Evolutionary conservation across 2,329 filamentous ascomycete genomes (phyloP).

Genomic region (Epicoccum sorghinum): DNA sequence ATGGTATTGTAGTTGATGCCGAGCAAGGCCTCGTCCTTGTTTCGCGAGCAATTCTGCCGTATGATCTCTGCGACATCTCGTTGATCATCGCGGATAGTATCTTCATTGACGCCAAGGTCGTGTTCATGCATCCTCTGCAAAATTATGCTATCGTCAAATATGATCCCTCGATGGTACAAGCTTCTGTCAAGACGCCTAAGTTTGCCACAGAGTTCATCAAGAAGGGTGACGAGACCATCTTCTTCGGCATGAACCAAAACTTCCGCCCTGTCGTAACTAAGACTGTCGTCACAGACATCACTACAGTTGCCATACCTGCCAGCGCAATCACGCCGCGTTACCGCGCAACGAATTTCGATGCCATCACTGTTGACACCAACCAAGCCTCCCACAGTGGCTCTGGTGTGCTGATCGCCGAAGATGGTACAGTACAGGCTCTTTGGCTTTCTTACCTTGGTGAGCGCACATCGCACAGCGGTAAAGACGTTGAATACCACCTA

Average conservation of each 20-base stretch:
- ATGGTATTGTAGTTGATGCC: conserved; percentile 96
- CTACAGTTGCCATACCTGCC: conserved; percentile 92
- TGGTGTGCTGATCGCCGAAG: conserved; percentile 86
- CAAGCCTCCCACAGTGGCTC: conserved; percentile 91
- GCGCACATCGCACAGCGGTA: conserved; percentile 74
- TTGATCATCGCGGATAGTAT: conserved; percentile 97
- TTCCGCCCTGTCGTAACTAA: conserved; percentile 91
- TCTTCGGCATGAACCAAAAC: conserved; percentile 98
- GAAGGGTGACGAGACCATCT: conserved; percentile 92
- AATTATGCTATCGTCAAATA: conserved; percentile 98
- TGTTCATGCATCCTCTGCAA: conserved; percentile 95
- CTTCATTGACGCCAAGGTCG: conserved; percentile 89
- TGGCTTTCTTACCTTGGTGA: conserved; percentile 98
- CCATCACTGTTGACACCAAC: conserved; percentile 94
- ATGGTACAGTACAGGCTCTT: conserved; percentile 90
- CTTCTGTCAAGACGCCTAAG: conserved; percentile 86
- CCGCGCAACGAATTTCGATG: conserved; percentile 92
- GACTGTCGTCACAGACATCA: conserved; percentile 95
- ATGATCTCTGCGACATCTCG: conserved; percentile 94
- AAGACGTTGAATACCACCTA: conserved; percentile 96
- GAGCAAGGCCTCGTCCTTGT: conserved; percentile 94
- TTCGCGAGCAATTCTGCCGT: conserved; percentile 91
- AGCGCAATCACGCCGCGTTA: conserved; percentile 92
- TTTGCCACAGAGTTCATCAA: conserved; percentile 82
- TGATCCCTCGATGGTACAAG: conserved; percentile 89